Evolutionary conservation across 768 basidiomycete species (phyloP), one percentile per base, ranked within the genome.

Genomic region (Leccinum ochraceum): DNA sequence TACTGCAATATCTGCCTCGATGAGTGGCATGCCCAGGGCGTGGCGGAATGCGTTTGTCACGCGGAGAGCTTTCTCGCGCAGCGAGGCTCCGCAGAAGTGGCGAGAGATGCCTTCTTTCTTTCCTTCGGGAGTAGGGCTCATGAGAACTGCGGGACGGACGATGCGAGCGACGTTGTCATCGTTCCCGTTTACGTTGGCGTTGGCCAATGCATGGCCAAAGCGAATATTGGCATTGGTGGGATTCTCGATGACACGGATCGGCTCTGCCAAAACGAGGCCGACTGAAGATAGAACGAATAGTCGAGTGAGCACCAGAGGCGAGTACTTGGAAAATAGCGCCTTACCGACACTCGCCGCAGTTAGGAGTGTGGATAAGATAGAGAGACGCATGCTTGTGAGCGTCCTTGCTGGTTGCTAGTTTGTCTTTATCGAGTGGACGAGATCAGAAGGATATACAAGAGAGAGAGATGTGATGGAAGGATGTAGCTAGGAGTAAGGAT

Each of bases 41-140:
- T 82, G 74, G 49, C 84, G 77, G 77, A 90, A 79, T 28, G 77
- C 65, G 63, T 87, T 85, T 54, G 83, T 80, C 44, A 86, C 60
- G 60, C 79, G 75, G 57, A 83, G 65, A 28, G 80, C 79, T 67
- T 86, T 87, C 67, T 79, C 71, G 62, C 75, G 77, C 69, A 83
- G 63, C 42, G 75, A 75, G 50, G 67, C 63, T 57, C 74, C 74
- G 50, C 77, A 76, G 16, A 66, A 59, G 60, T 75, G 77, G 52
- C 37, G 72, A 22, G 51, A 26, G 36, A 67, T 3, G 9, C 54
- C 63, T 7, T 64, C 49, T 34, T 54, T 37, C 24, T 66, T 68
- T 39, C 28, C 54, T 36, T 60, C 63, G 55, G 56, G 54, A 8
- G 58, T 14, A 26, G 65, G 55, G 8, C n/a, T 17, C 46, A 66